A percentile compares a stretch with the other conserved stretches of the same genome.
Evolutionary conservation across 768 basidiomycete species (phyloP).

Genomic region (Russula abietina): DNA sequence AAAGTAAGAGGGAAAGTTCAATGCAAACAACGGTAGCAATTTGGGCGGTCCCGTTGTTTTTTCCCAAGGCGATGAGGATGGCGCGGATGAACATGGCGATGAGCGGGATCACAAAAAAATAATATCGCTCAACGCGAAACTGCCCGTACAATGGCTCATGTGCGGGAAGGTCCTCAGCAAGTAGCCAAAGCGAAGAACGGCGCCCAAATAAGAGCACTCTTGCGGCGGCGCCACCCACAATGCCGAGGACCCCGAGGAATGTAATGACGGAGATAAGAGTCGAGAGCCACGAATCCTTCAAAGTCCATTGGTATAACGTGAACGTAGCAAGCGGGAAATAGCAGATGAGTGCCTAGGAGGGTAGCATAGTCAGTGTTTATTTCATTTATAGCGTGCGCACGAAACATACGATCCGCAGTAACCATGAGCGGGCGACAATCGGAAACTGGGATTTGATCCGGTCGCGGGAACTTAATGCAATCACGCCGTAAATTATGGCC

Average conservation of each 20-base stretch:
- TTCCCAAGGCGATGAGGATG: slow-evolving; percentile 62
- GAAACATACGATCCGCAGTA: slow-evolving; percentile 55
- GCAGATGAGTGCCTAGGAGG: slow-evolving; percentile 49
- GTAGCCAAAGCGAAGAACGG: slow-evolving; percentile 36
- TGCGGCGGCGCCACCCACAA: slow-evolving; percentile 47
- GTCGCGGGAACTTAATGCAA: slow-evolving; percentile 24
- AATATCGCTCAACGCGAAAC: slow-evolving; percentile 62
- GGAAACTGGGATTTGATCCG: slow-evolving; percentile 34
- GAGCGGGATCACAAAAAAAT: slow-evolving; percentile 56
- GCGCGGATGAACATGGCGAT: slow-evolving; percentile 59
- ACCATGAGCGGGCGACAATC: slow-evolving; percentile 53
- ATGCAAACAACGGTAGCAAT: slow-evolving; percentile 59
- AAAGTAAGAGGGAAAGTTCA: slow-evolving; percentile 55
- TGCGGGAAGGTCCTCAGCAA: slow-evolving; percentile 38
- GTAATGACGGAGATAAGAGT: slow-evolving; percentile 70
- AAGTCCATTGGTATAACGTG: slow-evolving; percentile 85
- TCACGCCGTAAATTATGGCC: slow-evolving; percentile 44
- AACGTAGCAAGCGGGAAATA: slow-evolving; percentile 71
- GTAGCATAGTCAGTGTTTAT: background rate
- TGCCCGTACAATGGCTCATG: slow-evolving; percentile 59
- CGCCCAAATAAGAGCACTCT: slow-evolving; percentile 44
- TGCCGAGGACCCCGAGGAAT: slow-evolving; percentile 46
- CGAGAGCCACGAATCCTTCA: slow-evolving; percentile 83
- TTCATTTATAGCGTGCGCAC: background rate
- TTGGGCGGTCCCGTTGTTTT: slow-evolving; percentile 58